Conservation (phyloP, 768 basidiomycete genomes). For the Galerina marginata region DNA sequence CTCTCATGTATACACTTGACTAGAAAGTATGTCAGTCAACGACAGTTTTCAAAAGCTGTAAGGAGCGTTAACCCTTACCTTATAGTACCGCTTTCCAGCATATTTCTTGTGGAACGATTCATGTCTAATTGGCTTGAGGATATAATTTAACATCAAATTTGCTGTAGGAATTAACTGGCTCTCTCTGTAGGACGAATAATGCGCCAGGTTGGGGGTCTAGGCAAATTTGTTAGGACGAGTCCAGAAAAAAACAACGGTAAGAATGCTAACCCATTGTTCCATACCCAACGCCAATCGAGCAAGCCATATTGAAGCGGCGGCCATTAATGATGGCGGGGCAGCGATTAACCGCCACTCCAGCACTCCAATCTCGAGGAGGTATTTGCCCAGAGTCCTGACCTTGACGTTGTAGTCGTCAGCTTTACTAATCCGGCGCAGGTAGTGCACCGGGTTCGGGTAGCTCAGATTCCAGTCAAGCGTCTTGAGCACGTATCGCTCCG, state of each 20-base stretch:
- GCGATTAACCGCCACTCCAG: constrained; percentile 87
- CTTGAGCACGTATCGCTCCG: constrained; percentile 91
- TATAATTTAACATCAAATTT: constrained; percentile 91
- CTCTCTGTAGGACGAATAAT: constrained; percentile 94
- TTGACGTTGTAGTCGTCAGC: constrained; percentile 96
- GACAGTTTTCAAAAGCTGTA: background rate
- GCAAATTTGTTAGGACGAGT: constrained; percentile 6
- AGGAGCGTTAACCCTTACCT: constrained; percentile 51
- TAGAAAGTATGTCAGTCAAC: constrained; percentile 31
- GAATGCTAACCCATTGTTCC: constrained; percentile 84
- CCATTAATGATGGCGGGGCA: constrained; percentile 83
- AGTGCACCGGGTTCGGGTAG: constrained; percentile 95
- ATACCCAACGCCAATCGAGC: constrained; percentile 81
- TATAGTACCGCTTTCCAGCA: constrained; percentile 85
- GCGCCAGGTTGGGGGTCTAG: constrained; percentile 83
- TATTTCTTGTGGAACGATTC: constrained; percentile 95
- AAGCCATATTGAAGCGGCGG: constrained; percentile 91
- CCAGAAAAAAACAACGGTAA: background rate
- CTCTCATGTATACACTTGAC: constrained; percentile 83
- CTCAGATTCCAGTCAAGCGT: constrained; percentile 92
- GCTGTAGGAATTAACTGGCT: constrained; percentile 85
- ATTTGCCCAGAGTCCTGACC: constrained; percentile 91
- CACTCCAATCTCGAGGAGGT: constrained; percentile 89
- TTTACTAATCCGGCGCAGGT: constrained; percentile 90
- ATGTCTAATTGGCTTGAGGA: constrained; percentile 79